Percentiles rank a stretch among this genome's conserved stretches.
Conservation (phyloP, 768 basidiomycete genomes). For the Phaeotremella skinneri region DNA sequence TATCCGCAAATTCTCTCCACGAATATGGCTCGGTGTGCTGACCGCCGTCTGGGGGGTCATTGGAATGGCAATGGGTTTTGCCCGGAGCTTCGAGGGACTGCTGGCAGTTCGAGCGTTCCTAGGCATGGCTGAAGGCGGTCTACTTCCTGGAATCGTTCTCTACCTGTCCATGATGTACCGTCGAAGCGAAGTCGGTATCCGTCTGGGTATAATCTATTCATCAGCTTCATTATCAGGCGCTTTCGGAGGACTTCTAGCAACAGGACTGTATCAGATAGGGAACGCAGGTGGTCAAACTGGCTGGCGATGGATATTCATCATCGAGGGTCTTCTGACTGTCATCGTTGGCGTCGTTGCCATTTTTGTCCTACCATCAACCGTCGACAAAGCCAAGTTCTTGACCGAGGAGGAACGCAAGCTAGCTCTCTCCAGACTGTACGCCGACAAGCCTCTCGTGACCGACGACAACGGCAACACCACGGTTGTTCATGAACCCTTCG, state of each 20-base stretch:
- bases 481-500: conserved; percentile 21
- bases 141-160: conserved; percentile 39
- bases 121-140: conserved; percentile 36
- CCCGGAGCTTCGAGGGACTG: conserved; percentile 25
- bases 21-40: conserved; percentile 33
- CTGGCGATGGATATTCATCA: conserved; percentile 42
- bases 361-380: conserved; percentile 28
- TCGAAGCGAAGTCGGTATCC: conserved; percentile 33
- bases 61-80: conserved; percentile 41
- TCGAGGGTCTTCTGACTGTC: conserved; percentile 36
- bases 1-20: conserved; percentile 25
- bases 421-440: conserved; percentile 16
- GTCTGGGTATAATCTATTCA: conserved; percentile 36
- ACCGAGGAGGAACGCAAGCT: conserved; percentile 27
- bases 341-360: conserved; percentile 26
- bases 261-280: conserved; percentile 30
- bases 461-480: conserved; percentile 15
- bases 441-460: conserved; percentile 18
- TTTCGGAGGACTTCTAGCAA: conserved; percentile 25
- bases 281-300: conserved; percentile 19
- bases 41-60: conserved; percentile 39
- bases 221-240: conserved; percentile 25
- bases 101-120: conserved; percentile 39
- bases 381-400: conserved; percentile 34
- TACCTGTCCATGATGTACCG: conserved; percentile 36